Evolutionary conservation across 768 basidiomycete species (phyloP).

Genomic region (Amanita pseudoporphyria): DNA sequence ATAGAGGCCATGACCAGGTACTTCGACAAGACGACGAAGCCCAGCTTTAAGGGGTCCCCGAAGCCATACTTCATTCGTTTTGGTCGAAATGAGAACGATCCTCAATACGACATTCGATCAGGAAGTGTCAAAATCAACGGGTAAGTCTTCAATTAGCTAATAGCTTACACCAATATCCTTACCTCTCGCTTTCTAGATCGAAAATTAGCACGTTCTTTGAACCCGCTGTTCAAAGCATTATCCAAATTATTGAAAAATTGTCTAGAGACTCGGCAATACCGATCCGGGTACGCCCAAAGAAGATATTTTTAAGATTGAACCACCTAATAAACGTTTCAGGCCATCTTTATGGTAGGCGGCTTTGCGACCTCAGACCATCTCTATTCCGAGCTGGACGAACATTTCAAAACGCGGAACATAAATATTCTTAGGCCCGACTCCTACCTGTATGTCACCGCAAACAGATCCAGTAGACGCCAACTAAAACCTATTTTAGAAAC

Average conservation of each 20-base stretch:
- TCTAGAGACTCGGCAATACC: neutral
- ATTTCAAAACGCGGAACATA: constrained; percentile 25
- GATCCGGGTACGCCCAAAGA: neutral
- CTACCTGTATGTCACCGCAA: constrained; percentile 28
- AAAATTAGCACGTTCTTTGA: too few species aligned
- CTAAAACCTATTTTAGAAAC: too few species aligned
- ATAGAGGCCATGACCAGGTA: too few species aligned
- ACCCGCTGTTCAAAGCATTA: constrained; percentile 1
- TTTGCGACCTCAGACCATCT: too few species aligned
- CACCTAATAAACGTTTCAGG: constrained; percentile 11
- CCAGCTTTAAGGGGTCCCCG: too few species aligned
- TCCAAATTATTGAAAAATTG: neutral
- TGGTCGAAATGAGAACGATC: constrained; percentile 33
- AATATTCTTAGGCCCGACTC: constrained; percentile 32
- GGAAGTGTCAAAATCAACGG: constrained; percentile 21
- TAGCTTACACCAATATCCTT: too few species aligned
- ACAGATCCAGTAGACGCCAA: neutral
- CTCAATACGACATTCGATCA: constrained; percentile 27
- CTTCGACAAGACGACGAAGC: too few species aligned
- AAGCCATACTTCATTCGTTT: too few species aligned
- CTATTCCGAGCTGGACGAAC: constrained; percentile 24
- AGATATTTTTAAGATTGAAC: too few species aligned
- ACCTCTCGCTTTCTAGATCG: too few species aligned
- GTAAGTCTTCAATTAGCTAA: too few species aligned
- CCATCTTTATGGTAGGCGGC: constrained; percentile 41